phyloP scores from a whole-genome alignment of 495 filamentous ascomycete species.

The Pyronema omphalodes region DNA sequence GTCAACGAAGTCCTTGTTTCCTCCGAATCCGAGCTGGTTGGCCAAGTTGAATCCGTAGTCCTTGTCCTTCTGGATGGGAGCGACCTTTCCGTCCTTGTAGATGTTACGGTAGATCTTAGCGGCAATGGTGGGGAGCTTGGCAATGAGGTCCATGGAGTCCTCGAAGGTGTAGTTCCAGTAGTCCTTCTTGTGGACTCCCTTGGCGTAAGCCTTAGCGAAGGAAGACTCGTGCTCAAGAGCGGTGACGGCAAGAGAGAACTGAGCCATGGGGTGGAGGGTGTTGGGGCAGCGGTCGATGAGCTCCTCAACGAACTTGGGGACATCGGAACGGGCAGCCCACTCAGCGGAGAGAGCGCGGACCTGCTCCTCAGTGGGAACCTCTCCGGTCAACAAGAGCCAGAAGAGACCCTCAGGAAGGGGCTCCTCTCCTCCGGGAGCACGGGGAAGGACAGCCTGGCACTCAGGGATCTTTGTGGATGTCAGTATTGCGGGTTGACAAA shows the following conservation, averaged over 20 bases:
- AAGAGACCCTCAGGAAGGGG: conserved; percentile 99
- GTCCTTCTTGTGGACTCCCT: conserved; percentile 74
- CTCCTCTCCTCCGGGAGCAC: conserved; percentile 84
- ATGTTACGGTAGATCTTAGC: conserved; percentile 93
- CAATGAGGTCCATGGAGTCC: conserved; percentile 80
- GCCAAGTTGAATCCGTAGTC: conserved; percentile 99
- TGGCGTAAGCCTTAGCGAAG: conserved; percentile 83
- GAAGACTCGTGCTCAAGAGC: conserved; percentile 79
- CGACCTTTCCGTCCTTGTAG: conserved; percentile 58
- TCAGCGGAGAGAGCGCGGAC: conserved; percentile 65
- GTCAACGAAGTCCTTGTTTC: conserved; percentile 90
- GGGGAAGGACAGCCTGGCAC: conserved; percentile 83
- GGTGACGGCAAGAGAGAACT: conserved; percentile 84
- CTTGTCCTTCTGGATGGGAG: conserved; percentile 61
- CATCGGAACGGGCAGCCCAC: conserved; percentile 64
- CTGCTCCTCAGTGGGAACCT: conserved; percentile 68
- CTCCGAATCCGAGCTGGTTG: conserved; percentile 78
- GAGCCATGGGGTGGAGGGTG: conserved; percentile 92
- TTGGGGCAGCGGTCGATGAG: conserved; percentile 81
- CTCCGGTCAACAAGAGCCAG: conserved; percentile 89
- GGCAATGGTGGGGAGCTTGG: conserved; percentile 90
- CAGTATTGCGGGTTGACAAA: too few relatives aligned
- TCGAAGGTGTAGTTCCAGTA: conserved; percentile 99
- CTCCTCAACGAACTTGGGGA: conserved; percentile 70
- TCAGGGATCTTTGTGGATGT: conserved; percentile 50